Evolutionary conservation across 805 yeast genomes (phyloP), one percentile per base, ranked within the genome.

Genomic region (Wickerhamiella parazyma): DNA sequence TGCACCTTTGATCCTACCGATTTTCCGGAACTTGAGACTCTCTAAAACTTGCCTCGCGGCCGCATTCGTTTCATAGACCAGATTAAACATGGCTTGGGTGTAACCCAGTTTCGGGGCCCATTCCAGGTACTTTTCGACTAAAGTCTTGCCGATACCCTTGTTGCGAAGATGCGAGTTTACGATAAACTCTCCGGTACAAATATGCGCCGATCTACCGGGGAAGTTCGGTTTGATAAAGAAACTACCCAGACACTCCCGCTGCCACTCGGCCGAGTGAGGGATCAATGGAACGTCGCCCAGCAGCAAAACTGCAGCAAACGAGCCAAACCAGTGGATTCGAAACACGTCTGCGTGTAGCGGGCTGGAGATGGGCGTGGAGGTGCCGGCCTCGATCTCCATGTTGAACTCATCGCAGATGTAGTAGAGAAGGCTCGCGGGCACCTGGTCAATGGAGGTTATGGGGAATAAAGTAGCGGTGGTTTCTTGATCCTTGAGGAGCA

Each of bases 391-490:
- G 19, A 89, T 75, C 58, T 89, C 98, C 76, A 81, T 80, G 60
- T 89, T 89, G 64, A 82, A 83, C 62, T 91, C 97, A 58, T 87
- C 96, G 49, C 89, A 76, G 34, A 89, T 59, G 56, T 89, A 87
- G 16, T 81, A 80, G 33, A 85, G 60, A 21, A 89, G 66, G 0
- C 85, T 89, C 1, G 75, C 72, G 0, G 97, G 97, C 10, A 89
- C 65, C 45, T 77, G 76, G 20, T 70, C 70, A 0, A 77, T 68
- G 22, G 75, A 71, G 46, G 75, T 70, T 11, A 89, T 73, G 3
- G 98, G 97, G 56, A 84, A 85, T 47, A 91, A 78, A 3, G 96
- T 87, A 1, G 96, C 96, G 0, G 87, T 76, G 1, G 96, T 86
- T 24, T 40, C 43, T n/a, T 33, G 33, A 33, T 40, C 43, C 33